Evolutionary conservation across 805 yeast genomes (phyloP).

Genomic region (Metschnikowia lachancei): DNA sequence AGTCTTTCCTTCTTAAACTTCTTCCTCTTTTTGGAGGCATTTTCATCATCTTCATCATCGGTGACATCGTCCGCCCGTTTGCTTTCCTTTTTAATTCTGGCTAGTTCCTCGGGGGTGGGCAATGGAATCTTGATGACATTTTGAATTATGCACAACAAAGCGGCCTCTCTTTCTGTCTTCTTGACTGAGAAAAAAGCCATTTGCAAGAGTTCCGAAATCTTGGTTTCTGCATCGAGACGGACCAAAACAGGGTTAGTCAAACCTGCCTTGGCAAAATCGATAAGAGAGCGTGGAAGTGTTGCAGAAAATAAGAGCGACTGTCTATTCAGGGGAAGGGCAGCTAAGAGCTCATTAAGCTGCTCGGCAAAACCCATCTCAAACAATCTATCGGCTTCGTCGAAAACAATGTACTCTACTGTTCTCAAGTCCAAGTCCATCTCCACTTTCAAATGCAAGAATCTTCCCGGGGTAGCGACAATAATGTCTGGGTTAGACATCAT

Average conservation of each 20-base stretch:
- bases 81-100: constrained; percentile 48
- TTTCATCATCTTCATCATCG: constrained; percentile 37
- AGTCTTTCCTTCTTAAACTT: constrained; percentile 52
- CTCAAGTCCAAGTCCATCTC: constrained; percentile 89
- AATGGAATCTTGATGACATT: constrained; percentile 81
- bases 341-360: constrained; percentile 84
- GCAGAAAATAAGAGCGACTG: constrained; percentile 93
- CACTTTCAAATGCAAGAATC: constrained; percentile 91
- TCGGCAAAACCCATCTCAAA: constrained; percentile 96
- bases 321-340: constrained; percentile 74
- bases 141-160: constrained; percentile 69
- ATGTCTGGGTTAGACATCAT: constrained; percentile 96
- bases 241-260: constrained; percentile 87
- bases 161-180: constrained; percentile 86
- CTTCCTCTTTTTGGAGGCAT: constrained; percentile 28
- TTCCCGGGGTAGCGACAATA: constrained; percentile 94
- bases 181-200: constrained; percentile 84
- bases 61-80: constrained; percentile 48
- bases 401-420: constrained; percentile 84
- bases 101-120: constrained; percentile 68
- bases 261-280: constrained; percentile 97
- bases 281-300: constrained; percentile 86
- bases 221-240: constrained; percentile 88
- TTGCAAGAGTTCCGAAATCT: constrained; percentile 84
- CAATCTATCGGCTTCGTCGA: constrained; percentile 96